Conservation (phyloP, 257 asterid genomes). For the Nicotiana attenuata region DNA sequence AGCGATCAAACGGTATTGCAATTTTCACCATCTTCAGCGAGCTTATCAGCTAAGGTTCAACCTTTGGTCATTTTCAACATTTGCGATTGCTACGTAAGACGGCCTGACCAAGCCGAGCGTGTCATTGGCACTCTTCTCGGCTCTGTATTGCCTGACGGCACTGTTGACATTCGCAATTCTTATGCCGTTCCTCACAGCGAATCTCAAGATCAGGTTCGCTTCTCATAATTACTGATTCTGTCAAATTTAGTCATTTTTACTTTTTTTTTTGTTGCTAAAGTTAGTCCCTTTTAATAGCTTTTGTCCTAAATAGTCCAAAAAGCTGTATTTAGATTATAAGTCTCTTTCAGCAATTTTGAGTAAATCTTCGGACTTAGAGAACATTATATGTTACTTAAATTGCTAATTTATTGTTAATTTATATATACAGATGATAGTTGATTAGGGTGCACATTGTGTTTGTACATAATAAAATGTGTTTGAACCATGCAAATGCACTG, state of each 20-base stretch:
- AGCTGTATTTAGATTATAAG: neutral
- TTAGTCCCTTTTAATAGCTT: neutral
- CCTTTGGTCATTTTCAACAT: conserved; percentile 77
- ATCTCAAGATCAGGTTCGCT: conserved; percentile 73
- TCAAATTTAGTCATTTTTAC: neutral
- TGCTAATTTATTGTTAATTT: neutral
- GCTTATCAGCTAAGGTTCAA: conserved; percentile 63
- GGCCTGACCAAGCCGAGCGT: conserved; percentile 91
- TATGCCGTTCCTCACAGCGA: conserved; percentile 94
- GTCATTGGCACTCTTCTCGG: conserved; percentile 93
- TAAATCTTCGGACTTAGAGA: neutral
- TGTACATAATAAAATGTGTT: neutral
- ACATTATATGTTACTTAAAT: neutral
- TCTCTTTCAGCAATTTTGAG: neutral
- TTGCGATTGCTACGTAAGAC: conserved; percentile 73
- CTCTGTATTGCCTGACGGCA: conserved; percentile 84
- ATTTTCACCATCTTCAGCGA: conserved; percentile 44
- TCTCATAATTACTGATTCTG: neutral
- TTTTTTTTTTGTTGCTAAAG: neutral
- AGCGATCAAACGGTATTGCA: conserved; percentile 56
- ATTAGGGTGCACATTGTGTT: neutral
- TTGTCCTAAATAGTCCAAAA: neutral
- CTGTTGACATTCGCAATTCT: conserved; percentile 76
- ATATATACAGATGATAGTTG: neutral
- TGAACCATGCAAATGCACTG: neutral